A percentile compares a stretch with the other conserved stretches of the same genome.
Conservation (phyloP, 192 early-diverging fungal genomes). For the Spinellus fusiger region DNA sequence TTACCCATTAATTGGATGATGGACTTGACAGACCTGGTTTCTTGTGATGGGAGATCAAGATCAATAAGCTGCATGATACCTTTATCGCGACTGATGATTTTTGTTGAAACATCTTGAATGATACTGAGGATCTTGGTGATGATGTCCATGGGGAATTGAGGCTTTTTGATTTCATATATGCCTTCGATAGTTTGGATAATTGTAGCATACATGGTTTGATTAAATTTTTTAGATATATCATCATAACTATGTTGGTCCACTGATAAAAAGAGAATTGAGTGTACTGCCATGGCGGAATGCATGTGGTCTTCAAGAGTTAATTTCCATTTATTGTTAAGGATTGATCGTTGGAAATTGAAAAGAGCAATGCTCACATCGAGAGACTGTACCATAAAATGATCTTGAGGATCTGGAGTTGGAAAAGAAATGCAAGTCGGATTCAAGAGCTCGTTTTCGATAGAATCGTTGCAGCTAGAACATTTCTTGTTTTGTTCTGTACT, state of each 20-base stretch:
- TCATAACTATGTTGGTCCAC: constrained; percentile 1
- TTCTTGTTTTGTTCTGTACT: background rate
- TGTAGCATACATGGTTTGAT: background rate
- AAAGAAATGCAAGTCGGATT: constrained; percentile 5
- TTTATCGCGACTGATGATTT: constrained; percentile 4
- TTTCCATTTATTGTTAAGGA: constrained; percentile 9
- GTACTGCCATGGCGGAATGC: constrained; percentile 5
- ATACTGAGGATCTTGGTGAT: constrained; percentile 7
- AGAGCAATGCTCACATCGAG: constrained; percentile 6
- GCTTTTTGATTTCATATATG: constrained; percentile 15
- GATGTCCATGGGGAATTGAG: constrained; percentile 2
- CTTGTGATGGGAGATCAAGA: constrained; percentile 6
- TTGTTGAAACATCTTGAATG: constrained; percentile 10
- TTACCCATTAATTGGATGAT: constrained; percentile 5
- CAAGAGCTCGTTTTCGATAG: too few species aligned
- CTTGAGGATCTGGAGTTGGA: background rate
- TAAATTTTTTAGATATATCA: constrained; percentile 1
- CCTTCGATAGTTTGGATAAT: constrained; percentile 1
- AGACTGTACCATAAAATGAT: background rate
- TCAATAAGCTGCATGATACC: constrained; percentile 1
- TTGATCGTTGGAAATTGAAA: constrained; percentile 10
- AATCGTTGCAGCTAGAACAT: background rate
- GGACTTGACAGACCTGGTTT: constrained; percentile 3
- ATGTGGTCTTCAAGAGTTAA: constrained; percentile 13
- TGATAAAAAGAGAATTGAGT: constrained; percentile 6